Evolutionary conservation across 1,284 basidiomycete genomes (phyloP), one percentile per base, ranked within the genome.

Genomic region (Fomitopsis pinicola): DNA sequence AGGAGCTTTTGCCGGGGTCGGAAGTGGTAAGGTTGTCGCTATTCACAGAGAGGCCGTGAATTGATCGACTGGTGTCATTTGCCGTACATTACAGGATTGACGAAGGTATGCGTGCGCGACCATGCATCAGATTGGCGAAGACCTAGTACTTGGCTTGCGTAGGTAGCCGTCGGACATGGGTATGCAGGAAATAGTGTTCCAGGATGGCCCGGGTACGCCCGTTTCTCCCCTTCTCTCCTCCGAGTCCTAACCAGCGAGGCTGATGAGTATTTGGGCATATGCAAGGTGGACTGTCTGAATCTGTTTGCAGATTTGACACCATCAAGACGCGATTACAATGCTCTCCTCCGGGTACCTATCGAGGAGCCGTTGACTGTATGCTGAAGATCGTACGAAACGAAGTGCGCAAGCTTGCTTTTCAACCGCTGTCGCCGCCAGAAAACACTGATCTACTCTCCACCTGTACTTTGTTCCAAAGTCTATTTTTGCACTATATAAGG

Each of bases 291-390:
- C 22, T 22, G 30, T 15, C 17, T 19, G 35, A 7, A 9, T 50
- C 45, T 12, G 30, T 17, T 10, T 59, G n/a, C 63, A 87, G 85
- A 3, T 88, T 89, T 70, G 88, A 91, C 69, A 91, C 87, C 15
- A 81, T 92, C 68, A 91, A 92, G 72, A 88, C 88, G 2, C 84
- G 89, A 19, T 73, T 92, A 69, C 91, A 64, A 73, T 91, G 88
- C 69, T 81, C 85, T 15, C 84, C 87, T n/a, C 77, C 82, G n/a
- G 87, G 86, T 45, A 85, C 84, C 15, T 91, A 91, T 71, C 76
- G 75, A 28, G 84, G 87, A 28, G 87, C 89, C 2, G 66, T 90
- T 15, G 88, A 92, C 66, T 88, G 87, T 62, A 74, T 92, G 30
- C 68, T 78, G 45, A 82, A 84, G 64, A 86, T 86, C 5, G 73